Percentiles rank a stretch among this genome's conserved stretches.
Evolutionary conservation across 2,329 filamentous ascomycete species (phyloP).

Genomic region (Pyrenophora tritici-repentis): DNA sequence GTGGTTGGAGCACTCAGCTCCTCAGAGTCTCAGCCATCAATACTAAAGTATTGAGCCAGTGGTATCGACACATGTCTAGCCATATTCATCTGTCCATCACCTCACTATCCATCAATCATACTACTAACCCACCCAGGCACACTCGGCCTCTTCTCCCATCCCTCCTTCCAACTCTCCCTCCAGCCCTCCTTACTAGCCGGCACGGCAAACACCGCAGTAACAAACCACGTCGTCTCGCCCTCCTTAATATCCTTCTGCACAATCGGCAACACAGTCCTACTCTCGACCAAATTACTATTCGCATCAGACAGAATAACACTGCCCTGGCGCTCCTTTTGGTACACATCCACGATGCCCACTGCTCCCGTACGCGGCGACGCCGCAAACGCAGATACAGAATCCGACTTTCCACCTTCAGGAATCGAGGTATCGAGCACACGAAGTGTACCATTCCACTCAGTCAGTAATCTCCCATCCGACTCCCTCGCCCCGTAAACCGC

Average conservation of each 20-base stretch:
- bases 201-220: constrained; percentile 73
- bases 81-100: no score
- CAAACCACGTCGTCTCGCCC: constrained; percentile 67
- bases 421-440: constrained; percentile 41
- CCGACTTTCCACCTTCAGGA: constrained; percentile 47
- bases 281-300: constrained; percentile 77
- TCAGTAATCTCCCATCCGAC: constrained; percentile 63
- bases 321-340: constrained; percentile 55
- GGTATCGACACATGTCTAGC: no score
- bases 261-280: constrained; percentile 72
- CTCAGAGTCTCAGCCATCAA: no score
- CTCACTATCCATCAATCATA: constrained; percentile 51
- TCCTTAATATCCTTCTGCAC: constrained; percentile 65
- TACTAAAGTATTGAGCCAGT: no score
- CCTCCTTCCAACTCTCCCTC: constrained; percentile 46
- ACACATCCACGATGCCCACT: constrained; percentile 57
- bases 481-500: constrained; percentile 67
- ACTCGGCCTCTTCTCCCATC: constrained; percentile 64
- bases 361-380: constrained; percentile 57
- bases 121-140: constrained; percentile 65
- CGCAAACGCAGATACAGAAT: constrained; percentile 47
- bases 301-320: constrained; percentile 76
- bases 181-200: constrained; percentile 61
- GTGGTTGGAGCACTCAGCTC: no score
- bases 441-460: constrained; percentile 24